phyloP scores from a whole-genome alignment of 2,329 filamentous ascomycete genomes.

The Sporothrix dimorphospora region DNA sequence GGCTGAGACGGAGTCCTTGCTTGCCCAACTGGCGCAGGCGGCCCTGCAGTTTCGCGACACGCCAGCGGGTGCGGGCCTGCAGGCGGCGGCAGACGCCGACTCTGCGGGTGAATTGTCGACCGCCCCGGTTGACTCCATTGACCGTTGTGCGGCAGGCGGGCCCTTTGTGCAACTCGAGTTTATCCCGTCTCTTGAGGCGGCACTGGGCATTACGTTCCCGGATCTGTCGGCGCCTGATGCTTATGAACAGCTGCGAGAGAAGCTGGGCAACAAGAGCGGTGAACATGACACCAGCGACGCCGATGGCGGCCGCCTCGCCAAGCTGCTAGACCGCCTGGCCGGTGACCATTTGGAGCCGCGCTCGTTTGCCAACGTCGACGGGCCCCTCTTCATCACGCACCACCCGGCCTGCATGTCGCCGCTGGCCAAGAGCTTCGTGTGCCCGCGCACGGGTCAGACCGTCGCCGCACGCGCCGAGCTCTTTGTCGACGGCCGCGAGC shows the following conservation, averaged over 20 bases:
- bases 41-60: conserved; percentile 40
- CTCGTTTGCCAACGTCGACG: conserved; percentile 40
- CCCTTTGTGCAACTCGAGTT: conserved; percentile 76
- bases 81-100: neutral
- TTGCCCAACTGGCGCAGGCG: conserved; percentile 57
- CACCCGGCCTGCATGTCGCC: conserved; percentile 91
- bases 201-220: conserved; percentile 67
- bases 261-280: conserved; percentile 33
- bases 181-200: conserved; percentile 74
- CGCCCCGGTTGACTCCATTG: neutral
- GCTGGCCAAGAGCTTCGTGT: conserved; percentile 81
- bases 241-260: conserved; percentile 56
- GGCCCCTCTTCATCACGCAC: conserved; percentile 83
- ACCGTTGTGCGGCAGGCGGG: conserved; percentile 24
- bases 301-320: conserved; percentile 62
- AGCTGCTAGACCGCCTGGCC: conserved; percentile 80
- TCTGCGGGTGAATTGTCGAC: neutral
- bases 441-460: conserved; percentile 67
- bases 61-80: conserved; percentile 32
- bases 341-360: conserved; percentile 73
- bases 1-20: conserved; percentile 70
- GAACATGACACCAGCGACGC: conserved; percentile 61
- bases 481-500: conserved; percentile 77
- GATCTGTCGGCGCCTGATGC: conserved; percentile 62
- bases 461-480: conserved; percentile 84